These are phyloP conservation scores for Halenospora varia DNA, from an alignment of 495 filamentous ascomycete species.

Conservation along the genomic window DNA sequence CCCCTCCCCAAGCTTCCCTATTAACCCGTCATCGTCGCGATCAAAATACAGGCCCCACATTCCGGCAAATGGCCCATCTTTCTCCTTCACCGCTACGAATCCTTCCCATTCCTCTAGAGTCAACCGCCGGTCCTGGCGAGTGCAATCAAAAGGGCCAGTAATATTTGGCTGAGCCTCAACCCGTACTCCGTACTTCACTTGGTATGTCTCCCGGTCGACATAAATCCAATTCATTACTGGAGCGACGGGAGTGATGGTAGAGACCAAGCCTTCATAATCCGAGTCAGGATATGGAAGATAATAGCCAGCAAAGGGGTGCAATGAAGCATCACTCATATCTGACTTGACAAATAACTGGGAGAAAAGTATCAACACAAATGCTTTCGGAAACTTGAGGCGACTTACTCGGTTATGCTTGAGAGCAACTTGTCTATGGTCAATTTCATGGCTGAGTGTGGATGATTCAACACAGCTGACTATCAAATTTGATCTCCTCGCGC, in stretches of 20 bases:
- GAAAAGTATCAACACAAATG: constrained; percentile 21
- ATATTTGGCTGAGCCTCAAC: constrained; percentile 38
- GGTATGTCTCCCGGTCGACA: constrained; percentile 47
- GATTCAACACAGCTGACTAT: constrained; percentile 33
- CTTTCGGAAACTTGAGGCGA: constrained; percentile 10
- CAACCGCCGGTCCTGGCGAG: constrained; percentile 45
- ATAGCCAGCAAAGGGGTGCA: constrained; percentile 53
- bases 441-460: constrained; percentile 29
- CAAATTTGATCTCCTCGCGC: constrained; percentile 40
- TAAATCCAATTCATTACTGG: constrained; percentile 63
- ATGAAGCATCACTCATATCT: not conserved
- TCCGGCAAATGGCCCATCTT: constrained; percentile 21
- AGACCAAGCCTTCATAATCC: constrained; percentile 50
- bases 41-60: constrained; percentile 44
- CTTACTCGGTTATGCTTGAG: constrained; percentile 20
- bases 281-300: constrained; percentile 55
- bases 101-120: constrained; percentile 50
- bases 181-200: constrained; percentile 48
- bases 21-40: constrained; percentile 38
- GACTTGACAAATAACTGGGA: not conserved
- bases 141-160: constrained; percentile 55
- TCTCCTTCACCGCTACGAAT: constrained; percentile 40
- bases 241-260: constrained; percentile 50
- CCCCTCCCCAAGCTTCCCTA: constrained; percentile 30
- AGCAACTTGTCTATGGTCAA: constrained; percentile 36